A percentile compares a stretch with the other conserved stretches of the same genome.
phyloP scores from a whole-genome alignment of 495 filamentous ascomycete species.

The Neurospora discreta region DNA sequence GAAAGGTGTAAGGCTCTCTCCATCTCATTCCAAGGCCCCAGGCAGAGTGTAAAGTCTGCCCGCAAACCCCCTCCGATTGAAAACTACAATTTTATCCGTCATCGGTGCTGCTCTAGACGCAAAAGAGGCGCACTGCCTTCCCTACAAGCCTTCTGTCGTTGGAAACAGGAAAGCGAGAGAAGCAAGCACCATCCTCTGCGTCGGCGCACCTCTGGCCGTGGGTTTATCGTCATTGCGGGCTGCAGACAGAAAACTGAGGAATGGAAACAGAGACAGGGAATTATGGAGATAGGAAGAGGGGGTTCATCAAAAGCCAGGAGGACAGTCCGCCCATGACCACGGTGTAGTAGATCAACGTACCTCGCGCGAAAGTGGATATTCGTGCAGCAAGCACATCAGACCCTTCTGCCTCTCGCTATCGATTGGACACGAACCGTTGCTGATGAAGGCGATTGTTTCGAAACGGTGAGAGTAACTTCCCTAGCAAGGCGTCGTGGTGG shows the following conservation, averaged over 20 bases:
- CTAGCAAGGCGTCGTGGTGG: background rate
- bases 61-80: constrained; percentile 42
- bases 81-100: constrained; percentile 38
- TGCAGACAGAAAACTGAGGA: background rate
- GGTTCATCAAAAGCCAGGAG: background rate
- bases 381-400: background rate
- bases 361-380: background rate
- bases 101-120: constrained; percentile 22
- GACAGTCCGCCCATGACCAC: background rate
- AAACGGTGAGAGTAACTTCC: background rate
- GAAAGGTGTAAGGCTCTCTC: constrained; percentile 1
- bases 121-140: background rate
- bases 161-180: background rate
- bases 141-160: background rate
- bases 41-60: constrained; percentile 8
- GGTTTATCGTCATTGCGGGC: constrained; percentile 15
- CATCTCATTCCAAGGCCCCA: background rate
- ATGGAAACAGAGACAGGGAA: background rate
- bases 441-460: background rate
- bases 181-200: background rate
- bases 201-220: constrained; percentile 8
- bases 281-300: background rate
- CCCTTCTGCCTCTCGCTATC: background rate
- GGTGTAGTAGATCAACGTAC: background rate
- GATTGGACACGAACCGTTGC: background rate